Conservation (phyloP, 2,329 filamentous ascomycete genomes). For the Dactylellina parvicollis region DNA sequence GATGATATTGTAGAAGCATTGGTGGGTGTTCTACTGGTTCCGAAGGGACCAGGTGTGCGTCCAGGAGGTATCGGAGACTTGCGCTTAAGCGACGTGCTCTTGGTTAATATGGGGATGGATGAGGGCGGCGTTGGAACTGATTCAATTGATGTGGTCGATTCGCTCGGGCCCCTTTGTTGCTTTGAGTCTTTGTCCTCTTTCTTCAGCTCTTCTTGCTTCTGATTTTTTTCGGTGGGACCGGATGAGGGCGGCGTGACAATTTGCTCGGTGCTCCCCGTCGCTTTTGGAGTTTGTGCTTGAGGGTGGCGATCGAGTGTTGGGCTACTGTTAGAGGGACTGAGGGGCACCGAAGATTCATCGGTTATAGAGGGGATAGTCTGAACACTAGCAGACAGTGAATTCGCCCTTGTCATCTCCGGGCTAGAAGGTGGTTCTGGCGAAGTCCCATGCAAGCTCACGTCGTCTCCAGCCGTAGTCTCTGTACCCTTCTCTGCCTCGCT, state of each 20-base stretch:
- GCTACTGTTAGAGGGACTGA: constrained; percentile 44
- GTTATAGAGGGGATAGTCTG: constrained; percentile 48
- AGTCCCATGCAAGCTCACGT: constrained; percentile 39
- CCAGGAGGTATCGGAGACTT: constrained; percentile 33
- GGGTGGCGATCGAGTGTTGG: constrained; percentile 32
- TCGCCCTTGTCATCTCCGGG: constrained; percentile 50
- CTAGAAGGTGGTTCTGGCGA: constrained; percentile 50
- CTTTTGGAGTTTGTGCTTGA: constrained; percentile 2
- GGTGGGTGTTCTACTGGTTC: constrained; percentile 11
- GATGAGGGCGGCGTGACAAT: neutral
- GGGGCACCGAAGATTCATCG: constrained; percentile 32
- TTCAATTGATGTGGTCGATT: constrained; percentile 13
- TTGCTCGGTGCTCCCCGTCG: constrained; percentile 20
- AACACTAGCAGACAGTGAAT: constrained; percentile 49
- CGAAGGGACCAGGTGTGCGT: constrained; percentile 21
- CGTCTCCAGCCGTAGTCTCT: constrained; percentile 12
- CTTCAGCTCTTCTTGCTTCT: constrained; percentile 13
- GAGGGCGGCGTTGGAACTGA: constrained; percentile 2
- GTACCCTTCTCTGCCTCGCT: constrained; percentile 19
- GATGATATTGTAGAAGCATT: constrained; percentile 48
- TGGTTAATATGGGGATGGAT: constrained; percentile 31
- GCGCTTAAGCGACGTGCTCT: constrained; percentile 24
- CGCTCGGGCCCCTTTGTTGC: constrained; percentile 11
- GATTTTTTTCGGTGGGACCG: constrained; percentile 14
- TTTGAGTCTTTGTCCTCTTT: constrained; percentile 20